Percentiles rank a stretch among this genome's conserved stretches.
These are phyloP conservation scores for Lindgomyces ingoldianus DNA, from an alignment of 495 filamentous ascomycete genomes.

Conservation along the genomic window DNA sequence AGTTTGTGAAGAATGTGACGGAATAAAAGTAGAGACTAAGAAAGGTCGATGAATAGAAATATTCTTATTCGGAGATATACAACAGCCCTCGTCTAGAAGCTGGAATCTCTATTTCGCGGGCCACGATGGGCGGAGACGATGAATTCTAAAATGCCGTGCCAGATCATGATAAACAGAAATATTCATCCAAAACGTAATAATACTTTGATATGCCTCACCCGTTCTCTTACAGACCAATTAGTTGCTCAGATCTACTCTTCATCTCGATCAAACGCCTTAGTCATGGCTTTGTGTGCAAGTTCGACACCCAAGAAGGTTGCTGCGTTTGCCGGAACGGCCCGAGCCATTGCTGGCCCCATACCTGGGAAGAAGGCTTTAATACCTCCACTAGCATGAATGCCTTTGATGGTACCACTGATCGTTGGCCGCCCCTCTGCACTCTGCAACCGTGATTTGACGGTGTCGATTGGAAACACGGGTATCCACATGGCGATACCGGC, in stretches of 20 bases:
- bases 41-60: no score
- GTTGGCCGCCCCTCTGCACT: conserved; percentile 85
- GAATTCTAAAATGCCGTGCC: no score
- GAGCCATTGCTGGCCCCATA: conserved; percentile 85
- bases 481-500: conserved; percentile 99
- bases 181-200: no score
- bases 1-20: no score
- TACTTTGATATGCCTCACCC: no score
- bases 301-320: conserved; percentile 59
- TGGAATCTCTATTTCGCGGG: no score
- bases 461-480: conserved; percentile 96
- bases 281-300: conserved; percentile 48
- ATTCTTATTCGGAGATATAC: no score
- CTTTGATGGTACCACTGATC: conserved; percentile 73
- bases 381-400: conserved; percentile 78
- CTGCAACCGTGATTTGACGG: conserved; percentile 91
- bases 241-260: conserved; percentile 23
- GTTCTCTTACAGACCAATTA: no score
- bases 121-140: no score
- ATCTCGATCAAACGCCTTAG: conserved; percentile 42
- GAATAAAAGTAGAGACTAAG: no score
- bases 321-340: conserved; percentile 94
- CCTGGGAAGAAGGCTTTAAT: conserved; percentile 96
- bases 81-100: no score
- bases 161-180: no score